These are phyloP conservation scores for Sechiopsis laciniata DNA, from an alignment of 306 rosid species.

Conservation along the genomic window DNA sequence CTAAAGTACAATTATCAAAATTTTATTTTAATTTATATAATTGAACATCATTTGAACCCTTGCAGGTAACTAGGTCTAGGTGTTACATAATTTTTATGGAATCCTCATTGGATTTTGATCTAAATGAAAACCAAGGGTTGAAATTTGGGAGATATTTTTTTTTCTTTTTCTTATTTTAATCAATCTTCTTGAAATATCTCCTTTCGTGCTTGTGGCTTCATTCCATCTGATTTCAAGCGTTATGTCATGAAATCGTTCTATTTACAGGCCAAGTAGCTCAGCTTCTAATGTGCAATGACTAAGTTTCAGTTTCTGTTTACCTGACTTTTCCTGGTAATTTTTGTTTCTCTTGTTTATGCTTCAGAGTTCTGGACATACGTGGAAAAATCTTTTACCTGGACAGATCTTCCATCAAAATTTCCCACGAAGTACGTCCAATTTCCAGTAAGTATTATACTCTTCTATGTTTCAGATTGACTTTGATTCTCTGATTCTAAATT, in stretches of 20 bases:
- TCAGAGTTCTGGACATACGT: conserved; percentile 92
- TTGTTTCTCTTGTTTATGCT: conserved; percentile 19
- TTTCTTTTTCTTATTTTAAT: neutral
- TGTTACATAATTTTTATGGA: neutral
- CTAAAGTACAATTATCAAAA: no score
- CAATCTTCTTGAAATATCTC: neutral
- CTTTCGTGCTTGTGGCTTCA: neutral
- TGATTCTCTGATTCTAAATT: conserved; percentile 21
- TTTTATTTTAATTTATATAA: no score
- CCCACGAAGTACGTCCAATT: conserved; percentile 94
- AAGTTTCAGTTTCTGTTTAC: neutral
- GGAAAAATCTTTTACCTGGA: conserved; percentile 91
- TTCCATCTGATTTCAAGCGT: neutral
- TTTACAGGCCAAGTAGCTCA: neutral
- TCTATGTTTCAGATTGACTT: conserved; percentile 23
- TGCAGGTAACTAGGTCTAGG: neutral
- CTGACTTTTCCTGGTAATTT: neutral
- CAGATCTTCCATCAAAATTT: conserved; percentile 88
- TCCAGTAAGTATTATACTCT: conserved; percentile 59
- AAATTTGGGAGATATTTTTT: neutral
- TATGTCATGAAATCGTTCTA: neutral
- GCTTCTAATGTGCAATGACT: no score
- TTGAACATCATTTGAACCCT: neutral
- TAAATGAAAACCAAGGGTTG: neutral
- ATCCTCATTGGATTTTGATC: neutral